These are phyloP conservation scores for Parasitella parasitica DNA, from an alignment of 371 early-diverging fungal genomes.

Conservation along the genomic window DNA sequence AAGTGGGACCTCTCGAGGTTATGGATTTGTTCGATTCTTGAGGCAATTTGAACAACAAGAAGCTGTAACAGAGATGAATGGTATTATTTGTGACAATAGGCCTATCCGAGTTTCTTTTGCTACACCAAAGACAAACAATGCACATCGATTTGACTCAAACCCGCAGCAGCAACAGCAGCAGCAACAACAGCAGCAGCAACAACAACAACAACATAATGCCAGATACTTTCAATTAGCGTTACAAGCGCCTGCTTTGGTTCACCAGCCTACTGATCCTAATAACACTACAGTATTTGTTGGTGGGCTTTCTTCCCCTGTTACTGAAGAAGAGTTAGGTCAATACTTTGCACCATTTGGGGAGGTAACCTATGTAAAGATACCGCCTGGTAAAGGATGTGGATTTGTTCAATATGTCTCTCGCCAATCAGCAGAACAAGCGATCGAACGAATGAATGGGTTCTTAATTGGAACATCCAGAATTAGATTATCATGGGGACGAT, in stretches of 20 bases:
- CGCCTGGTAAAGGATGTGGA: constrained; percentile 91
- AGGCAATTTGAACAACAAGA: constrained; percentile 73
- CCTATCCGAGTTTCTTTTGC: constrained; percentile 83
- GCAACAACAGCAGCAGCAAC: background rate
- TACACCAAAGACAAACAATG: constrained; percentile 68
- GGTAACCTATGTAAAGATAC: constrained; percentile 88
- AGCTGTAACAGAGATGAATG: constrained; percentile 77
- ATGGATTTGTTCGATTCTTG: constrained; percentile 80
- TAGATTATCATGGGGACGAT: constrained; percentile 90
- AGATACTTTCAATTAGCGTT: constrained; percentile 29
- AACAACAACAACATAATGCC: constrained; percentile 10
- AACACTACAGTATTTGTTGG: constrained; percentile 97
- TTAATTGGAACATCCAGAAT: constrained; percentile 81
- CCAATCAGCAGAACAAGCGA: constrained; percentile 83
- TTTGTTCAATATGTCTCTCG: constrained; percentile 89
- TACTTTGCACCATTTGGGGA: constrained; percentile 87
- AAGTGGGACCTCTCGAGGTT: constrained; percentile 72
- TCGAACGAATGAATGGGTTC: constrained; percentile 85
- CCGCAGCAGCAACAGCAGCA: constrained; percentile 16
- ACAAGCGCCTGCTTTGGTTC: constrained; percentile 42
- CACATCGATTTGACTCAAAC: background rate
- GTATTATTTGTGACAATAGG: constrained; percentile 62
- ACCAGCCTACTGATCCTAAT: constrained; percentile 72
- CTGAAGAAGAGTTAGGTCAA: constrained; percentile 80
- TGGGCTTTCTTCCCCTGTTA: constrained; percentile 74